phyloP scores from a whole-genome alignment of 495 filamentous ascomycete species.

The Apiosordaria backusii region DNA sequence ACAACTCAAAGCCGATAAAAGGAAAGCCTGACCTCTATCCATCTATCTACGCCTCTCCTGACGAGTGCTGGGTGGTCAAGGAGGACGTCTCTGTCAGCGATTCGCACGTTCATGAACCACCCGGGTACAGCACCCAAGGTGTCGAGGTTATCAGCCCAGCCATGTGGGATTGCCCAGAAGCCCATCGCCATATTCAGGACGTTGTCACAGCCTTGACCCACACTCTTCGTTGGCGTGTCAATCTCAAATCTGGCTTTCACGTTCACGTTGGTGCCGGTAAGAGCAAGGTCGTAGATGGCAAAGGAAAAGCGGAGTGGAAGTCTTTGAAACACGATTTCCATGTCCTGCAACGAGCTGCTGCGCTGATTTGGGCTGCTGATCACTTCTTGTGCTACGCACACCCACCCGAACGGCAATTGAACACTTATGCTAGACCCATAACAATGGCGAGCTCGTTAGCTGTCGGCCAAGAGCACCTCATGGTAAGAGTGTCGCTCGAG shows the following conservation, averaged over 20 bases:
- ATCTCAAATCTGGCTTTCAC: slow-evolving; percentile 11
- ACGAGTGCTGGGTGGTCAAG: slow-evolving; percentile 7
- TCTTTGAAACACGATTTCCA: not conserved
- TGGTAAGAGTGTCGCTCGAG: not conserved
- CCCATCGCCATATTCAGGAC: slow-evolving; percentile 8
- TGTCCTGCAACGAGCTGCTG: slow-evolving; percentile 8
- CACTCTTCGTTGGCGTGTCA: slow-evolving; percentile 10
- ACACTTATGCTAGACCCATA: not conserved
- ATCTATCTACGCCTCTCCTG: not conserved
- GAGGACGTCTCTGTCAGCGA: not conserved
- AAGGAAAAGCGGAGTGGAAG: not conserved
- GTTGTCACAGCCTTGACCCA: slow-evolving; percentile 1
- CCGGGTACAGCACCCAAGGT: not conserved
- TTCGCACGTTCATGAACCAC: not conserved
- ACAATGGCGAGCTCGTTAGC: not conserved
- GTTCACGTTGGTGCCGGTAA: slow-evolving; percentile 13
- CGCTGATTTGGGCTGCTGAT: slow-evolving; percentile 23
- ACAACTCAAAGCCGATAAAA: too few species aligned
- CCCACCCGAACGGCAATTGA: slow-evolving; percentile 18
- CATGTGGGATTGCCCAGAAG: slow-evolving; percentile 16
- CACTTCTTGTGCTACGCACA: slow-evolving; percentile 13
- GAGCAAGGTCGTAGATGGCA: not conserved
- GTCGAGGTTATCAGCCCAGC: slow-evolving; percentile 13
- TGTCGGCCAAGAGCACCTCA: not conserved
- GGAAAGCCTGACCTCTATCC: not conserved